Evolutionary conservation across 2,329 filamentous ascomycete genomes (phyloP), one percentile per base, ranked within the genome.

Genomic region (Fusarium haematococcum): DNA sequence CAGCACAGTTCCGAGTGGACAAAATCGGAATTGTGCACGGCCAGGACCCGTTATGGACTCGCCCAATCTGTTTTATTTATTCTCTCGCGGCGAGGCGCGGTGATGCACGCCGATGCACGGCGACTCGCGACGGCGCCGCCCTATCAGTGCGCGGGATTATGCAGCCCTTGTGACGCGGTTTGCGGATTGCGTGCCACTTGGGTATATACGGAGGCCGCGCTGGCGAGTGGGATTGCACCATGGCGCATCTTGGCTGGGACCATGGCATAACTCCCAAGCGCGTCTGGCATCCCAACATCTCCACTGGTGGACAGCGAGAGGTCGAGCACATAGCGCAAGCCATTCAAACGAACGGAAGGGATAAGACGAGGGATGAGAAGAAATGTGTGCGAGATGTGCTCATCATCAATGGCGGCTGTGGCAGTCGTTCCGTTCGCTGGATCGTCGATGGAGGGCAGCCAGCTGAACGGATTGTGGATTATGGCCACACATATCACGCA

Each of bases 91-190:
- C 63, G 70, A 74, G 74, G 66, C 76, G 76, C 68, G 70, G 75
- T 63, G 68, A 74, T 66, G 66, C 71, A 74, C 43, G 67, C 50
- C 62, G 62, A 75, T 77, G 74, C 65, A 75, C 65, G 60, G 68
- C 64, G 70, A 69, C 70, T 69, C 60, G 64, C 64, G 67, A 74
- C 70, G 72, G 67, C 50, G 66, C 70, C 61, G 64, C 63, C 81
- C 80, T 77, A 80, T 82, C 80, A 80, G 69, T 75, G 72, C 41
- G 72, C 80, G 78, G 73, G 70, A 77, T 80, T 82, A 77, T 83
- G 81, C 81, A 82, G 75, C 76, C 74, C 77, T 79, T 81, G 80
- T 82, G 80, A 82, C 76, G 77, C 77, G 63, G 67, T 60, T 73
- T 75, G 67, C 43, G 73, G 76, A 76, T 77, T 79, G 78, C 78